Conservation (phyloP, 768 basidiomycete species). For the Royoungia palumana region DNA sequence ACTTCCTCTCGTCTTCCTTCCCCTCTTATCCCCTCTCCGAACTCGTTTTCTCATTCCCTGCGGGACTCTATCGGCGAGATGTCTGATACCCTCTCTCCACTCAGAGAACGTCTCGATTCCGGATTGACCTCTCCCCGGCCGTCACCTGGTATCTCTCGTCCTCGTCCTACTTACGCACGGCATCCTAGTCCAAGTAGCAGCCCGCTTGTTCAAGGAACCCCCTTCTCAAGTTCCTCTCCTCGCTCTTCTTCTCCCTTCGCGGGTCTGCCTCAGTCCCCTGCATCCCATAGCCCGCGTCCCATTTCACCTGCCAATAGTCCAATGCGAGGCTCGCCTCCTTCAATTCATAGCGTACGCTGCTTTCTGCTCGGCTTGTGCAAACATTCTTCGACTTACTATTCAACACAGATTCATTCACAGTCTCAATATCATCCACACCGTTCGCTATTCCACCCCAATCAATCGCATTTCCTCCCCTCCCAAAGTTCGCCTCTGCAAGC, state of each 20-base stretch:
- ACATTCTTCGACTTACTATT: not conserved
- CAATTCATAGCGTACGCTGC: constrained; percentile 11
- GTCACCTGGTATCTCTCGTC: not conserved
- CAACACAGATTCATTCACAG: constrained; percentile 3
- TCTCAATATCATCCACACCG: not conserved
- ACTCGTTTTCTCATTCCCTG: constrained; percentile 1
- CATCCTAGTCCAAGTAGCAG: constrained; percentile 10
- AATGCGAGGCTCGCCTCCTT: constrained; percentile 9
- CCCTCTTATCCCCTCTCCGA: constrained; percentile 22
- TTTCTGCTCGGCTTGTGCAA: not conserved
- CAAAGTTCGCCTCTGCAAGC: constrained; percentile 4
- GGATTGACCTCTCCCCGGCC: constrained; percentile 3
- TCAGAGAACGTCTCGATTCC: constrained; percentile 14
- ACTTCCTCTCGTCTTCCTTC: constrained; percentile 21
- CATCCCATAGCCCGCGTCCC: not conserved
- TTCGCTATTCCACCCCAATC: constrained; percentile 5
- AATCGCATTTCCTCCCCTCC: constrained; percentile 5
- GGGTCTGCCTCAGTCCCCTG: constrained; percentile 2
- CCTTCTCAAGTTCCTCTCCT: constrained; percentile 12
- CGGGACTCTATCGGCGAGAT: constrained; percentile 10
- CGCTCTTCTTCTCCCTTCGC: constrained; percentile 10
- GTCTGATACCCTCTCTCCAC: constrained; percentile 15
- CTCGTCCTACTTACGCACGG: constrained; percentile 7
- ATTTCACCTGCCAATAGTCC: constrained; percentile 9
- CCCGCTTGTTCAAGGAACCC: constrained; percentile 9